phyloP scores from a whole-genome alignment of 2,329 filamentous ascomycete species.

The Exophiala bonariae region DNA sequence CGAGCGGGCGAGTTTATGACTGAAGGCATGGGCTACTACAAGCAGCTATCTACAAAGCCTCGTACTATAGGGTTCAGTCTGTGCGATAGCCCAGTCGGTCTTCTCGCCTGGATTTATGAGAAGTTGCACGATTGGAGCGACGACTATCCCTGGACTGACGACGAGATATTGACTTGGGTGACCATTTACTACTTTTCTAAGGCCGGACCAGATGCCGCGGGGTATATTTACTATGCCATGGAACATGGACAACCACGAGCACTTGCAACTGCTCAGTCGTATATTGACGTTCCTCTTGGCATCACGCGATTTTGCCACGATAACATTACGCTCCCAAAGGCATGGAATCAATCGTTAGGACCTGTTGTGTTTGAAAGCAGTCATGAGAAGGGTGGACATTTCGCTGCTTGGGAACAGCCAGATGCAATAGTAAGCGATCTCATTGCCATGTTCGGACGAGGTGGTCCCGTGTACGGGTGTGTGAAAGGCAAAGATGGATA shows the following conservation, averaged over 20 bases:
- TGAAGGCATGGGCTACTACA: conserved; percentile 33
- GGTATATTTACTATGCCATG: conserved; percentile 71
- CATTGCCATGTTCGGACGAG: conserved; percentile 49
- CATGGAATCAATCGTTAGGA: conserved; percentile 52
- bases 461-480: conserved; percentile 33
- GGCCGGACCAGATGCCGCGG: conserved; percentile 66
- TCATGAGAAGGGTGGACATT: conserved; percentile 53
- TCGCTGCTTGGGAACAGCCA: conserved; percentile 47
- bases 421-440: conserved; percentile 45
- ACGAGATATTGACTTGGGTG: conserved; percentile 74
- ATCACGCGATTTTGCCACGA: conserved; percentile 54
- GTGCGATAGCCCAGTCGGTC: conserved; percentile 66
- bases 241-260: conserved; percentile 35
- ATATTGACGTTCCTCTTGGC: conserved; percentile 48
- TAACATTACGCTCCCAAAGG: conserved; percentile 47
- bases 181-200: conserved; percentile 70
- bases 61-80: conserved; percentile 70
- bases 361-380: conserved; percentile 50
- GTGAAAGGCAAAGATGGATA: conserved; percentile 34
- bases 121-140: conserved; percentile 78
- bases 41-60: conserved; percentile 64
- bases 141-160: conserved; percentile 69
- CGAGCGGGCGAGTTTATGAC: conserved; percentile 57
- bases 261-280: neutral
- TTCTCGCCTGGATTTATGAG: conserved; percentile 78